Base-by-base conservation (phyloP, 1,284 basidiomycete genomes). In the Ustilago bromivora region DNA sequence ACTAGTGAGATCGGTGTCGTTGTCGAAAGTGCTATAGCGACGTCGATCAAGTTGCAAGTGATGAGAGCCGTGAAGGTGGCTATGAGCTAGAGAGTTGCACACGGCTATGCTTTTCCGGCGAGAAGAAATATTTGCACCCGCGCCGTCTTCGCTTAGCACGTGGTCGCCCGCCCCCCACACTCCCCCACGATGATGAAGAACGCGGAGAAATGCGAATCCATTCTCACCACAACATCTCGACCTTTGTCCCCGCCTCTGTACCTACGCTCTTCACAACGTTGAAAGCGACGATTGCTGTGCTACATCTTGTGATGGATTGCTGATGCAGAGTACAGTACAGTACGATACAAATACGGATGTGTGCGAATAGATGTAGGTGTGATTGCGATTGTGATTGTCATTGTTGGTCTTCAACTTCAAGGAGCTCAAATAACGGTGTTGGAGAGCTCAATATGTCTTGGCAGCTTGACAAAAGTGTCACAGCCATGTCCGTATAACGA, bases 401-500 rank as follows among this genome's bases (percentile, higher is more conserved):
- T 28, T 28, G 23, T 28, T 28, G 23, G 23, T 28, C 23, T 28
- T 28, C 23, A 28, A 28, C 23, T 23, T 40, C 36, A 31, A 31
- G 38, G 34, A 36, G 23, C 12, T 70, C 57, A 77, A n/a, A 77
- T 77, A 51, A 77, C 75, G 17, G 75, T 77, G 19, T 72, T 77
- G 32, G 66, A 70, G 57, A 77, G 56, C 59, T 77, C 80, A 38
- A 82, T 80, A 34, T 81, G 75, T 28, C 73, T 72, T 13, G 79
- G 78, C 51, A 83, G 52, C 40, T 75, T 77, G 57, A 84, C 76
- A 59, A 82, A 84, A 4, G 82, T 80, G 40, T 84, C 82, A 54
- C 82, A 84, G 4, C 82, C 82, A 69, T 76, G 70, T 12, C 71
- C 67, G 47, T 64, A 76, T 51, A 68, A 38, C 23, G 61, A 58